Evolutionary conservation across 2,329 filamentous ascomycete genomes (phyloP).

Genomic region (Lomentospora prolificans): DNA sequence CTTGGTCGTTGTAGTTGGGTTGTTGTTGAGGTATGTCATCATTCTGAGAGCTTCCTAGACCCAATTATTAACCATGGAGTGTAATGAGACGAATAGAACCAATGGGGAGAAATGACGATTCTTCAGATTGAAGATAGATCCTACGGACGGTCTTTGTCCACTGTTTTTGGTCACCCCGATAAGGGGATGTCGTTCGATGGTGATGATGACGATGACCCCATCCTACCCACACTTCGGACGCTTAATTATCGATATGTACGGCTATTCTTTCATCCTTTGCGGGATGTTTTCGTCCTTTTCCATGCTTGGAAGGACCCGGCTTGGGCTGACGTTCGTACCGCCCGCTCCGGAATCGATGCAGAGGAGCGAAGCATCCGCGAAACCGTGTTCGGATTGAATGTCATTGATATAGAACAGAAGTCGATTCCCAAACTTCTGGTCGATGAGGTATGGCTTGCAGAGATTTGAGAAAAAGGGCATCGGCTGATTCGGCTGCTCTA

Average conservation of each 20-base stretch:
- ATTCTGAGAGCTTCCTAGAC: neutral
- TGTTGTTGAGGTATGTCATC: constrained; percentile 62
- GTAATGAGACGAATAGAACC: too few species aligned
- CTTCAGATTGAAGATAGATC: constrained; percentile 50
- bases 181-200: constrained; percentile 46
- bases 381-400: constrained; percentile 77
- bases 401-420: constrained; percentile 91
- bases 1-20: constrained; percentile 79
- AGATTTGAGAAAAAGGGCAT: neutral
- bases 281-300: constrained; percentile 79
- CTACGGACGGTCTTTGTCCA: constrained; percentile 47
- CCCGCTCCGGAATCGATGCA: constrained; percentile 72
- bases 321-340: constrained; percentile 69
- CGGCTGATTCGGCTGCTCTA: constrained; percentile 20
- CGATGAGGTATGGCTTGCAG: constrained; percentile 56
- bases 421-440: constrained; percentile 70
- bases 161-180: constrained; percentile 56
- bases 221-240: constrained; percentile 63
- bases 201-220: constrained; percentile 62
- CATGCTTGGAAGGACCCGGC: constrained; percentile 89
- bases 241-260: constrained; percentile 92
- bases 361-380: constrained; percentile 80
- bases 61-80: constrained; percentile 10
- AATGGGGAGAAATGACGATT: constrained; percentile 89
- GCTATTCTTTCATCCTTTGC: constrained; percentile 80